Evolutionary conservation across 305 asterid genomes (phyloP).

Genomic region (Caryopteris hybrid): DNA sequence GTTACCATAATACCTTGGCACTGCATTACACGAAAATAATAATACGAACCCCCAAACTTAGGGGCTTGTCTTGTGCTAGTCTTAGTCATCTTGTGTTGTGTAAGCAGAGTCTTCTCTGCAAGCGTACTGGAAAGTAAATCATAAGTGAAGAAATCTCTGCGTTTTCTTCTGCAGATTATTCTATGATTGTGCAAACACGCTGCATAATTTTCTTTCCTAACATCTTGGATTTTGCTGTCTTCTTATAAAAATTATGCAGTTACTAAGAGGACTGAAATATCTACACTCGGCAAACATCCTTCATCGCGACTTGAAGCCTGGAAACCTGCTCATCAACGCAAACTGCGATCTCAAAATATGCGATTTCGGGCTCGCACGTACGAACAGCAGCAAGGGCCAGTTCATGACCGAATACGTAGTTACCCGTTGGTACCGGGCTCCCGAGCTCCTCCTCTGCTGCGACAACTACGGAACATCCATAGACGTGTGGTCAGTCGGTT

Average conservation of each 20-base stretch:
- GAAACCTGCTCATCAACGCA: constrained; percentile 66
- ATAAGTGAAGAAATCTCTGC: not conserved
- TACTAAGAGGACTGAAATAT: constrained; percentile 63
- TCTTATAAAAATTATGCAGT: constrained; percentile 30
- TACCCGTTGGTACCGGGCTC: constrained; percentile 81
- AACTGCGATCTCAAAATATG: constrained; percentile 69
- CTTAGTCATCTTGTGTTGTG: not conserved
- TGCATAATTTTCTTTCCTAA: not conserved
- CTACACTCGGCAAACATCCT: constrained; percentile 76
- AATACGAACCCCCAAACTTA: no score
- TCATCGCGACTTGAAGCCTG: constrained; percentile 74
- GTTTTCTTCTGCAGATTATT: not conserved
- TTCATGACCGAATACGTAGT: no score
- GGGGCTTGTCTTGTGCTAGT: not conserved
- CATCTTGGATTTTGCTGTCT: not conserved
- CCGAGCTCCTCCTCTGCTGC: constrained; percentile 71
- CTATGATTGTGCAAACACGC: no score
- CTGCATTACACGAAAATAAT: no score
- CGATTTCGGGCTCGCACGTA: constrained; percentile 73
- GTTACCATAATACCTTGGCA: not conserved
- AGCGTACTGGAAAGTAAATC: not conserved
- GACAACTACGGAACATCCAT: constrained; percentile 70
- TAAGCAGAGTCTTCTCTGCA: no score
- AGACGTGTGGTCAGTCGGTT: not conserved
- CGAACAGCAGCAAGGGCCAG: constrained; percentile 57